phyloP scores from a whole-genome alignment of 129 eudicot species.

The Solidago caesia region DNA sequence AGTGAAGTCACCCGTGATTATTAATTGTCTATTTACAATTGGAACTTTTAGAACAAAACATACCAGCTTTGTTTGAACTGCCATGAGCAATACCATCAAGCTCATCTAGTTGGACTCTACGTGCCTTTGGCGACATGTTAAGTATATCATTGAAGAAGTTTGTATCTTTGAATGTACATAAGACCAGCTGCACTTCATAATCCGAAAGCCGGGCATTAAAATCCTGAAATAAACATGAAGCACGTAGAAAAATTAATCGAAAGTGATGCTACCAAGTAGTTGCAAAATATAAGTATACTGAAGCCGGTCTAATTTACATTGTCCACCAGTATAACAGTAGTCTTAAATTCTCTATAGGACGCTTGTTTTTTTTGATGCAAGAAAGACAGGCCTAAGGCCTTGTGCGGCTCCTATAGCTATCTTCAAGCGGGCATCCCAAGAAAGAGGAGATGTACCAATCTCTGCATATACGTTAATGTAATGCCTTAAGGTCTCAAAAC shows the following conservation, averaged over 20 bases:
- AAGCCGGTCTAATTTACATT: not conserved
- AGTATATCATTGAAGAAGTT: not conserved
- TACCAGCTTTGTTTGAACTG: no score
- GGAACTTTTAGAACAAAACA: no score
- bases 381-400: conserved; percentile 29
- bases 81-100: no score
- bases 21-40: no score
- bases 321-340: conserved; percentile 26
- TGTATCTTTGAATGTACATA: not conserved
- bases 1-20: no score
- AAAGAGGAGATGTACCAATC: conserved; percentile 4
- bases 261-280: not conserved
- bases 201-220: conserved; percentile 24
- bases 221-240: conserved; percentile 7
- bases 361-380: conserved; percentile 17
- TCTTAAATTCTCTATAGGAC: conserved; percentile 17
- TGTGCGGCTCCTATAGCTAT: conserved; percentile 29
- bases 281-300: not conserved
- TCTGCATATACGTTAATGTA: conserved; percentile 14
- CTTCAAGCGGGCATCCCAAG: conserved; percentile 29
- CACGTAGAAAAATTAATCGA: no score
- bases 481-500: not conserved
- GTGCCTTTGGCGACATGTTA: conserved; percentile 21
- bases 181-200: conserved; percentile 6
- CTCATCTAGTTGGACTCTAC: no score